Conservation (phyloP, 768 basidiomycete species). For the Psilocybe cubensis region DNA sequence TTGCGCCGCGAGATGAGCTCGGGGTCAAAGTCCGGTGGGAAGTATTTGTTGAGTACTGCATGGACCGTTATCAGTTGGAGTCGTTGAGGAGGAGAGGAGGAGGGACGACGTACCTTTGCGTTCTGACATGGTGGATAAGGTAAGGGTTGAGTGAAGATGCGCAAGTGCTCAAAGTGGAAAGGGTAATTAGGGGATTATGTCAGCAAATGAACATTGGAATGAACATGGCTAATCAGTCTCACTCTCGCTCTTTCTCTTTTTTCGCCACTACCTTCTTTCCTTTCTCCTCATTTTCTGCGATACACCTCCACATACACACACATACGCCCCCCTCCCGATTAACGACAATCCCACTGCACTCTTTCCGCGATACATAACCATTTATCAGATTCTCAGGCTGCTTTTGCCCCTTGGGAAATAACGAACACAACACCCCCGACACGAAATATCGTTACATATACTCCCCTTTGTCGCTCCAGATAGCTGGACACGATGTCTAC, state of each 20-base stretch:
- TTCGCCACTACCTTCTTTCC: not conserved
- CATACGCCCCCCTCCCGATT: too few species aligned
- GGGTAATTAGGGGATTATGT: slow-evolving; percentile 25
- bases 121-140: slow-evolving; percentile 67
- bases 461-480: not conserved
- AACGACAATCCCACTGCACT: not conserved
- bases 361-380: slow-evolving; percentile 11
- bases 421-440: not conserved
- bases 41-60: slow-evolving; percentile 91
- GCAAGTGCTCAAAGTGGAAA: slow-evolving; percentile 3
- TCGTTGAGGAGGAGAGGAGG: not conserved
- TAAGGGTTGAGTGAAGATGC: slow-evolving; percentile 11
- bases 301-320: slow-evolving; percentile 6
- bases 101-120: slow-evolving; percentile 62
- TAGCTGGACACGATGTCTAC: not conserved
- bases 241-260: slow-evolving; percentile 11
- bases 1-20: slow-evolving; percentile 92
- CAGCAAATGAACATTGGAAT: slow-evolving; percentile 26
- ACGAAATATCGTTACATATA: not conserved
- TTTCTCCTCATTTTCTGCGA: slow-evolving; percentile 14
- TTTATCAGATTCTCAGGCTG: not conserved
- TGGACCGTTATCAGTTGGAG: not conserved
- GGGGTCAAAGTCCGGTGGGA: slow-evolving; percentile 98
- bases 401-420: not conserved
- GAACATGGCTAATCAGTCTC: slow-evolving; percentile 20